Percentiles rank a stretch among this genome's conserved stretches.
Evolutionary conservation across 352 stramenopile genomes (phyloP).

Genomic region (Pythium oligandrum): DNA sequence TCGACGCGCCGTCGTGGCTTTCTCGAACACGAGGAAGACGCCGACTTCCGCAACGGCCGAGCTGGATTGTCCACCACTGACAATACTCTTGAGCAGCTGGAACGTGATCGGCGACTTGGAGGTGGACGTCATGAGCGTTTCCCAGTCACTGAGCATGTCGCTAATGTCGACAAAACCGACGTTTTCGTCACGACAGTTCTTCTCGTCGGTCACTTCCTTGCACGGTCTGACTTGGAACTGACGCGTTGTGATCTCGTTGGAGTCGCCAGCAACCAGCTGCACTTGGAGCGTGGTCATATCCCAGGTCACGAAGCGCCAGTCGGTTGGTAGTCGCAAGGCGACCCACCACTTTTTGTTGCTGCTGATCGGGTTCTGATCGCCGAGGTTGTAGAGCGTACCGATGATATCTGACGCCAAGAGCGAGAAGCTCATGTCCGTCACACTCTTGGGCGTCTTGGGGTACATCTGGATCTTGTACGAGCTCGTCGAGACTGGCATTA

Average conservation of each 20-base stretch:
- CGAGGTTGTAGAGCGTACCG: slow-evolving; percentile 66
- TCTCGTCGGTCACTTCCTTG: slow-evolving; percentile 33
- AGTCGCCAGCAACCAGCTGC: slow-evolving; percentile 22
- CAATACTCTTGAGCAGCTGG: slow-evolving; percentile 48
- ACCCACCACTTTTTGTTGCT: slow-evolving; percentile 65
- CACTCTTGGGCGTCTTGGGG: slow-evolving; percentile 52
- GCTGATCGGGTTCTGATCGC: slow-evolving; percentile 38
- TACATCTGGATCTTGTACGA: slow-evolving; percentile 69
- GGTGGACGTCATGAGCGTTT: slow-evolving; percentile 39
- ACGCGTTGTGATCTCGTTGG: slow-evolving; percentile 10
- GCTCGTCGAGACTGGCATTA: slow-evolving; percentile 40
- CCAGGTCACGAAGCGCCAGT: slow-evolving; percentile 72
- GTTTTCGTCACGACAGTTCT: slow-evolving; percentile 39
- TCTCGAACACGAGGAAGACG: slow-evolving; percentile 60
- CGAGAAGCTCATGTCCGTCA: slow-evolving; percentile 62
- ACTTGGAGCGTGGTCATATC: slow-evolving; percentile 46
- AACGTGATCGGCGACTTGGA: slow-evolving; percentile 53
- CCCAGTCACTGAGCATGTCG: slow-evolving; percentile 46
- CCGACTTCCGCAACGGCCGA: slow-evolving; percentile 20
- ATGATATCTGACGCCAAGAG: slow-evolving; percentile 70
- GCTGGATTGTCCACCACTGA: slow-evolving; percentile 28
- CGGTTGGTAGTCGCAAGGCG: slow-evolving; percentile 49
- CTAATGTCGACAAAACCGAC: slow-evolving; percentile 68
- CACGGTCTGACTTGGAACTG: slow-evolving; percentile 41
- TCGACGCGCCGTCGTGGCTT: slow-evolving; percentile 21